These are phyloP conservation scores for Emmonsiellopsis sp. DNA, from an alignment of 2,329 filamentous ascomycete species.

Conservation along the genomic window DNA sequence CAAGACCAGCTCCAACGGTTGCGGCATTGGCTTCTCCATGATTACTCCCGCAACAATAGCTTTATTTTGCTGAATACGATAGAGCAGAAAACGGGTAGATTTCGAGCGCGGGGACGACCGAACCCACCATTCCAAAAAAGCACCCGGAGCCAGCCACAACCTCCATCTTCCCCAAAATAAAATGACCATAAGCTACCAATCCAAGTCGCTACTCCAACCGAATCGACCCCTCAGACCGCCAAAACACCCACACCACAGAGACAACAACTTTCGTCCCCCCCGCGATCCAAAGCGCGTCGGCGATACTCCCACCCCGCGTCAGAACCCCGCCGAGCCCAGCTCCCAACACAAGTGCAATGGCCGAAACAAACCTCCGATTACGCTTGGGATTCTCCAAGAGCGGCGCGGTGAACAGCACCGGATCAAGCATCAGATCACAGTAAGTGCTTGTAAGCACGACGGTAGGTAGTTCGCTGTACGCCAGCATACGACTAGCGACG, in stretches of 20 bases:
- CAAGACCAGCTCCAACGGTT: too few relatives aligned
- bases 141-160: too few relatives aligned
- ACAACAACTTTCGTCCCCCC: neutral
- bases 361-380: slow-evolving; percentile 9
- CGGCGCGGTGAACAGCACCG: slow-evolving; percentile 9
- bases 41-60: too few relatives aligned
- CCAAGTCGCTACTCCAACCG: slow-evolving; percentile 4
- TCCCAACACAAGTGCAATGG: neutral
- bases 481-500: slow-evolving; percentile 16
- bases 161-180: too few relatives aligned
- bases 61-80: too few relatives aligned
- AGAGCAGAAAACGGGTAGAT: too few relatives aligned
- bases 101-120: too few relatives aligned
- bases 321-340: neutral
- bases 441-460: slow-evolving; percentile 19
- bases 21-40: too few relatives aligned
- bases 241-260: neutral
- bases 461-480: slow-evolving; percentile 17
- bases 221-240: slow-evolving; percentile 6
- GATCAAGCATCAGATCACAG: slow-evolving; percentile 17
- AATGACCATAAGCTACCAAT: too few relatives aligned
- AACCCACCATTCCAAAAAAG: too few relatives aligned
- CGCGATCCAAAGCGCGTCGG: slow-evolving; percentile 2
- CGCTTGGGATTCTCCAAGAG: slow-evolving; percentile 14
- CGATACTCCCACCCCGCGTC: neutral